These are phyloP conservation scores for Neckera pumila DNA, from an alignment of 225 moss, liverwort and hornwort genomes.

Conservation along the genomic window DNA sequence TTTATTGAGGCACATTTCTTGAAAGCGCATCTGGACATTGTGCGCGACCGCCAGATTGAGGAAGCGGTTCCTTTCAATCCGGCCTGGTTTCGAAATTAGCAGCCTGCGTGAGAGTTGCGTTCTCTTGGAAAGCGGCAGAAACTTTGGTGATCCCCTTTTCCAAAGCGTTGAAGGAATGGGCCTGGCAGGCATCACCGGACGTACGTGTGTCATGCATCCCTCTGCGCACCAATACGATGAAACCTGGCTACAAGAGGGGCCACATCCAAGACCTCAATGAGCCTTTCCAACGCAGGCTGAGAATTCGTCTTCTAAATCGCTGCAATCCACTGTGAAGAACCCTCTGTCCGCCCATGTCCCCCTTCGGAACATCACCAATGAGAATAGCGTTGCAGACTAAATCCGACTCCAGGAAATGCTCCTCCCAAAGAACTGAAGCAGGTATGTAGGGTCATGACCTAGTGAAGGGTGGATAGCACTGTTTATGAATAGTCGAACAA, in stretches of 20 bases:
- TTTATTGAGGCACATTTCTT: too few relatives aligned
- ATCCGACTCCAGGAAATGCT: conserved; percentile 18
- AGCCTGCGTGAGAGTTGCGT: too few relatives aligned
- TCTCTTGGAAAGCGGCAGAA: too few relatives aligned
- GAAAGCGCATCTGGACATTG: too few relatives aligned
- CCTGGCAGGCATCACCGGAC: too few relatives aligned
- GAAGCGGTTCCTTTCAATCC: too few relatives aligned
- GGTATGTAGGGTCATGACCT: background rate
- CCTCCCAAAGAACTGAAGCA: conserved; percentile 37
- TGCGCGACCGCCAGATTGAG: too few relatives aligned
- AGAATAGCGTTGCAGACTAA: background rate
- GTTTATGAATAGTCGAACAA: background rate
- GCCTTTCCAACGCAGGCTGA: conserved; percentile 9
- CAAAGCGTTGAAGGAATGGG: too few relatives aligned
- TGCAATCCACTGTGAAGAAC: conserved; percentile 11
- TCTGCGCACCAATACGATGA: conserved; percentile 24
- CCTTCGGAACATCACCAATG: conserved; percentile 53
- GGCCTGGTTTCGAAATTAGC: too few relatives aligned
- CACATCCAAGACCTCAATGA: conserved; percentile 13
- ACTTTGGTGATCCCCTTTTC: too few relatives aligned
- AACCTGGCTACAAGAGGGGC: conserved; percentile 4
- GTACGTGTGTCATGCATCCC: too few relatives aligned
- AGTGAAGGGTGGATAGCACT: background rate
- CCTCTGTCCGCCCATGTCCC: conserved; percentile 31
- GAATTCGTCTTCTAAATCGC: conserved; percentile 21